These are phyloP conservation scores for Leccinum glutinopallens DNA, from an alignment of 1,284 basidiomycete genomes.

Conservation along the genomic window DNA sequence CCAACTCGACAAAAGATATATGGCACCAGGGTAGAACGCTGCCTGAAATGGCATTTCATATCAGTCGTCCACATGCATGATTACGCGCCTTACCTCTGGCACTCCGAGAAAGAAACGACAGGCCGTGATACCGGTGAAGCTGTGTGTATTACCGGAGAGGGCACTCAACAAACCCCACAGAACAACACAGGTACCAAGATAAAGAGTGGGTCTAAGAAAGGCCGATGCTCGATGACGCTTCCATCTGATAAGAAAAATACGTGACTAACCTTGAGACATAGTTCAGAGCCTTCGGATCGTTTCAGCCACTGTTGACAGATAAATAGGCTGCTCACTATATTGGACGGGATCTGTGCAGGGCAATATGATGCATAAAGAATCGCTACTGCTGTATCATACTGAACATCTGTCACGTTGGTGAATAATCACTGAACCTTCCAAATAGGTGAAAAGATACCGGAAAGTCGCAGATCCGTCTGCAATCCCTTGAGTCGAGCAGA, in stretches of 20 bases:
- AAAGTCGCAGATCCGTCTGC: constrained; percentile 1
- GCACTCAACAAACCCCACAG: constrained; percentile 1
- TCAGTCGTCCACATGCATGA: background rate
- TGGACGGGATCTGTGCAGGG: constrained; percentile 2
- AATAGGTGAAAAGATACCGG: background rate
- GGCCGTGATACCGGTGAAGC: background rate
- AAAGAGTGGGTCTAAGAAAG: background rate
- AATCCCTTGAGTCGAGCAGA: constrained; percentile 6
- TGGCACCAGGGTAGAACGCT: constrained; percentile 1
- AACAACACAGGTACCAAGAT: background rate
- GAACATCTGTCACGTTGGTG: constrained; percentile 1
- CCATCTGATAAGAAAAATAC: background rate
- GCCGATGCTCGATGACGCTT: background rate
- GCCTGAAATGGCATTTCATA: background rate
- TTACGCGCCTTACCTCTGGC: background rate
- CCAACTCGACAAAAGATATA: constrained; percentile 4
- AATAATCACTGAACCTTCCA: background rate
- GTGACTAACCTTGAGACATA: background rate
- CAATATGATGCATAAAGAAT: constrained; percentile 4
- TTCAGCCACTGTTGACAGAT: background rate
- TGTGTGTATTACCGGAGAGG: background rate
- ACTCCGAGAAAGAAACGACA: constrained; percentile 2
- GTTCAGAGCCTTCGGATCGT: background rate
- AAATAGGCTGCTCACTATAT: background rate
- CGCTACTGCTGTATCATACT: constrained; percentile 5